phyloP scores from a whole-genome alignment of 1,284 basidiomycete genomes.

The Veloboletus limbatus region DNA sequence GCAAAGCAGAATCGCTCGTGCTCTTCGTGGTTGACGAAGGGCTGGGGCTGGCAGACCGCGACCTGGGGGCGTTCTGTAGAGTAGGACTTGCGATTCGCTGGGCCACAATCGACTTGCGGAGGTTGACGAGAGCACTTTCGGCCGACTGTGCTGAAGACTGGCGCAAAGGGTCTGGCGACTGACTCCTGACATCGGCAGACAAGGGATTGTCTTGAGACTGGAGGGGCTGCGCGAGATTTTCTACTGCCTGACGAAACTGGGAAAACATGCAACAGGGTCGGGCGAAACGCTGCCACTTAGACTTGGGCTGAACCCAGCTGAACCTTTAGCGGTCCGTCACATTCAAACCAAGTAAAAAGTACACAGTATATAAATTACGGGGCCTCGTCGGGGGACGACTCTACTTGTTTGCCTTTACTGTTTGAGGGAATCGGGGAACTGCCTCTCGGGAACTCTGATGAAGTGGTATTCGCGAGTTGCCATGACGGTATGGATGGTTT shows the following conservation, averaged over 20 bases:
- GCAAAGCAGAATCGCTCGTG: conserved; percentile 23
- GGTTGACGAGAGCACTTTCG: conserved; percentile 54
- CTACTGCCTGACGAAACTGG: conserved; percentile 60
- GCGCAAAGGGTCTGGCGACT: conserved; percentile 37
- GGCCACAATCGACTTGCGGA: conserved; percentile 58
- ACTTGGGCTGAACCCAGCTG: not conserved
- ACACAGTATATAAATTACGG: conserved; percentile 13
- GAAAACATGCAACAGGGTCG: conserved; percentile 74
- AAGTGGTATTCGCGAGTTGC: conserved; percentile 59
- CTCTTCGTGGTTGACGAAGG: conserved; percentile 24
- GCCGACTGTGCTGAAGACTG: conserved; percentile 49
- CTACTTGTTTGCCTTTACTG: conserved; percentile 49
- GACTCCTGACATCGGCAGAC: conserved; percentile 27
- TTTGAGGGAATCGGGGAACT: conserved; percentile 22
- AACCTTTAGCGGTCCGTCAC: not conserved
- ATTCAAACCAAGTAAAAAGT: conserved; percentile 7
- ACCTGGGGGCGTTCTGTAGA: conserved; percentile 43
- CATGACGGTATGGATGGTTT: conserved; percentile 84
- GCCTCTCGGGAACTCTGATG: conserved; percentile 21
- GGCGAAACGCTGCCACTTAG: not conserved
- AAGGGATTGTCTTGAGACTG: conserved; percentile 35
- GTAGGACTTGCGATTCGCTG: conserved; percentile 49
- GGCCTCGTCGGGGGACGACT: conserved; percentile 19
- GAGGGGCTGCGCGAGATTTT: conserved; percentile 48
- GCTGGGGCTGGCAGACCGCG: conserved; percentile 31